Base-by-base conservation (phyloP, 257 asterid genomes). In the Nicotiana benthamiana region DNA sequence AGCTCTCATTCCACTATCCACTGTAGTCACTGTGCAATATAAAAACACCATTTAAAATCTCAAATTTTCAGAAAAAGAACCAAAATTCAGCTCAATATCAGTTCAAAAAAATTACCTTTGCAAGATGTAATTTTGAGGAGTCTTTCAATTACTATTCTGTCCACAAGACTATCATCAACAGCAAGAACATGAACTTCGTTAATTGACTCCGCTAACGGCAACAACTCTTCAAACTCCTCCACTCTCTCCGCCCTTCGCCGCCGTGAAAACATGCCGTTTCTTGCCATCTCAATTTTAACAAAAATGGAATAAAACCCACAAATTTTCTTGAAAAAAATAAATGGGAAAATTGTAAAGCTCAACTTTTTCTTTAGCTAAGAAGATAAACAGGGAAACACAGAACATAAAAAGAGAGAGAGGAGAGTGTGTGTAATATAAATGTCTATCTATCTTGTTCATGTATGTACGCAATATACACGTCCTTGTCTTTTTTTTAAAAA, bases 1-100 rank as follows among this genome's bases (percentile, higher is more conserved):
- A 87, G 98, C 98, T 82, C 96, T 91, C 78, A 86, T 89, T 76
- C 97, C 98, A 88, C 98, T 94, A 80, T 94, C 97, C 86, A 94
- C 97, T 78, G 95, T 90, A 80, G 97, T 94, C 59, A 94, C 98
- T 94, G 92, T 48, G 84, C 74, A 6, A 79, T 56, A 83, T 80
- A 5, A 24, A 40, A 8, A 60, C 40, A 85, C 57, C 57, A 64
- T 75, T 61, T 61, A 16, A 36, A 51, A 75, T 3, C 63, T n/a
- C 64, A 84, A 63, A 17, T 12, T 0, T 24, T 6, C 13, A 72
- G 16, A 15, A 11, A 51, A 3, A 80, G 5, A 32, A 10, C 57
- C 70, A 54, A 54, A 17, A 4, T 54, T 57, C 63, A 57, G 27
- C 63, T n/a, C 18, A 28, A 56, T 30, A n/a, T 32, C 15, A 48